Evolutionary conservation across 371 early-diverging fungal genomes (phyloP).

Genomic region (Massospora cicadina): DNA sequence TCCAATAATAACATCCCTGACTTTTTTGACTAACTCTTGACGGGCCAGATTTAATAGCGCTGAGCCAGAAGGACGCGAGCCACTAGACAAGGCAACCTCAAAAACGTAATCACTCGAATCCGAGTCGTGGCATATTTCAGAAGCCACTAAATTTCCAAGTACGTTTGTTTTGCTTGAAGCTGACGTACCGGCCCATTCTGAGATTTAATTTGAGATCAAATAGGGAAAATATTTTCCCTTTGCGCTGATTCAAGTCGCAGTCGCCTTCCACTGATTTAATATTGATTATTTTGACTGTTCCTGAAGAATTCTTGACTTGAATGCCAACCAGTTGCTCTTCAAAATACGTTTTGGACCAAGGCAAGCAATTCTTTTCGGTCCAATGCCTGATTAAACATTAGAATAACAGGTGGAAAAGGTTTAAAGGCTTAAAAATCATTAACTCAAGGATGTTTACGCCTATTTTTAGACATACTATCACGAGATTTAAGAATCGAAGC

Average conservation of each 20-base stretch:
- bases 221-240: conserved; percentile 70
- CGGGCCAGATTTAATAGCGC: background rate
- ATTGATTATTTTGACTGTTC: conserved; percentile 28
- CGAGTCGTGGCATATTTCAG: background rate
- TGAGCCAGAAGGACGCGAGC: background rate
- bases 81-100: background rate
- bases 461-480: background rate
- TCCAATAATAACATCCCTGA: background rate
- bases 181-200: background rate
- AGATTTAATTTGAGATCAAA: conserved; percentile 40
- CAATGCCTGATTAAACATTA: conserved; percentile 30
- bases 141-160: background rate
- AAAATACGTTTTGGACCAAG: conserved; percentile 58
- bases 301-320: conserved; percentile 24
- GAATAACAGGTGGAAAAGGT: too few species aligned
- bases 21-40: background rate
- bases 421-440: too few species aligned
- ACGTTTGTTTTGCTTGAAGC: background rate
- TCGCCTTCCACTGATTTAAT: conserved; percentile 47
- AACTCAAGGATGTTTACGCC: too few species aligned
- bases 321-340: conserved; percentile 28
- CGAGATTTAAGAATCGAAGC: background rate
- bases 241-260: conserved; percentile 70
- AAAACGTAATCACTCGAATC: conserved; percentile 1
- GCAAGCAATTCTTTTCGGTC: conserved; percentile 74